Percentiles rank a stretch among this genome's conserved stretches.
phyloP scores from a whole-genome alignment of 108 stramenopile species.

The Cyclotella cryptica region DNA sequence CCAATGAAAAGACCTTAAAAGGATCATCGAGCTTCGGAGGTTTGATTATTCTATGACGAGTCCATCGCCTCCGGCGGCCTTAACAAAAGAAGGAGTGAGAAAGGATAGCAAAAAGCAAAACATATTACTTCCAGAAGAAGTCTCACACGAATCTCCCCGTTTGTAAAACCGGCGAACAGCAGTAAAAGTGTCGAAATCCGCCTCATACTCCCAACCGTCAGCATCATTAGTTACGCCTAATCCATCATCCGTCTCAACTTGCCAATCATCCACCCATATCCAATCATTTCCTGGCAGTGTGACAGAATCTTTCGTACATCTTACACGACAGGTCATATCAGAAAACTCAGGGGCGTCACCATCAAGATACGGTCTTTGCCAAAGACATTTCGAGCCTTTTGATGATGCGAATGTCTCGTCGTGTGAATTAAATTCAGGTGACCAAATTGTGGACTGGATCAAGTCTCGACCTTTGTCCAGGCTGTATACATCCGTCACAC shows the following conservation, averaged over 20 bases:
- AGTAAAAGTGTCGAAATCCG: conserved; percentile 79
- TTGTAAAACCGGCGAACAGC: conserved; percentile 58
- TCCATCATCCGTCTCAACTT: conserved; percentile 64
- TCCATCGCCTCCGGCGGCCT: conserved; percentile 71
- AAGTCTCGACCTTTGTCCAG: conserved; percentile 74
- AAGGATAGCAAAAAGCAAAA: no score
- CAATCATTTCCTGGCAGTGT: conserved; percentile 77
- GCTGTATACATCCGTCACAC: conserved; percentile 61
- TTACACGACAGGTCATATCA: conserved; percentile 69
- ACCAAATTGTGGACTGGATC: conserved; percentile 69
- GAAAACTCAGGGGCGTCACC: conserved; percentile 80
- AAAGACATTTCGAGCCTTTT: conserved; percentile 32
- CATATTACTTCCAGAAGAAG: background rate
- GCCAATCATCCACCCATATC: conserved; percentile 88
- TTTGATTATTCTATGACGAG: conserved; percentile 69
- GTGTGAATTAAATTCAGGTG: conserved; percentile 47
- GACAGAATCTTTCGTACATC: conserved; percentile 61
- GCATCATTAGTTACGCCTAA: conserved; percentile 68
- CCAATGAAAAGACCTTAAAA: conserved; percentile 45
- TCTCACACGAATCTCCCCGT: conserved; percentile 67
- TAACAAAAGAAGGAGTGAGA: no score
- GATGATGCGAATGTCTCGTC: background rate
- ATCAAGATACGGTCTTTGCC: conserved; percentile 77
- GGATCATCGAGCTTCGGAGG: conserved; percentile 52
- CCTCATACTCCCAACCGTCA: conserved; percentile 86